These are phyloP conservation scores for Oropetium thomaeum DNA, from an alignment of 176 grass and related monocot species.

Conservation along the genomic window DNA sequence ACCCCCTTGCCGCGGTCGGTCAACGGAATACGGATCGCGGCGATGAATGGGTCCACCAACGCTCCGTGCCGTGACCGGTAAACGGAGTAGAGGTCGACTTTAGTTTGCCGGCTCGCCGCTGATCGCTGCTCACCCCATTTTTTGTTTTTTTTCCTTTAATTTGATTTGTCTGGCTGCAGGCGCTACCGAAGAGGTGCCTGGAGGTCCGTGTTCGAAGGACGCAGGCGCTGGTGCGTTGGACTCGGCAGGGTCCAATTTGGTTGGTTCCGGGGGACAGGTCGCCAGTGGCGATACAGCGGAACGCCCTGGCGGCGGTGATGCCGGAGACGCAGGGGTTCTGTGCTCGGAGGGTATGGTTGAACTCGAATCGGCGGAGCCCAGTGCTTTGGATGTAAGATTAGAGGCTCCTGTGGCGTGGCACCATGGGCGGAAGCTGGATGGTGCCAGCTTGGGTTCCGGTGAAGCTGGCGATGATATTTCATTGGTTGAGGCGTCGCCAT, in stretches of 20 bases:
- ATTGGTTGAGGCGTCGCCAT: constrained; percentile 40
- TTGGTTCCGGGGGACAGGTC: background rate
- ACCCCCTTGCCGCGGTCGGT: background rate
- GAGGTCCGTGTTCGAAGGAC: background rate
- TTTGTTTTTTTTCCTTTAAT: background rate
- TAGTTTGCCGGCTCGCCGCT: background rate
- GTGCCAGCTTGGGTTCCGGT: background rate
- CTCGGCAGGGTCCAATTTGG: background rate
- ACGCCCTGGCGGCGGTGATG: background rate
- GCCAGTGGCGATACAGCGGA: background rate
- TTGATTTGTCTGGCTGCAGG: constrained; percentile 36
- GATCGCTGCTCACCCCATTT: background rate
- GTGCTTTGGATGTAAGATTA: constrained; percentile 34
- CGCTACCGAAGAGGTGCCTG: constrained; percentile 24
- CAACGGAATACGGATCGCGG: background rate
- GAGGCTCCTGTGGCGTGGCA: constrained; percentile 4
- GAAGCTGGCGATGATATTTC: constrained; percentile 26
- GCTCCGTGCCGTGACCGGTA: background rate
- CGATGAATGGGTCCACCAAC: background rate
- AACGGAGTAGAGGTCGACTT: background rate
- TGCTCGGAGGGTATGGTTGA: background rate
- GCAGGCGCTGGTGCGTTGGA: constrained; percentile 1
- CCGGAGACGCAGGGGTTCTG: background rate
- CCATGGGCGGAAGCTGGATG: background rate
- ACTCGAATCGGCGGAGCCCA: background rate